A percentile compares a stretch with the other conserved stretches of the same genome.
These are phyloP conservation scores for Thymus quinquecostatus DNA, from an alignment of 257 asterid species.

Conservation along the genomic window DNA sequence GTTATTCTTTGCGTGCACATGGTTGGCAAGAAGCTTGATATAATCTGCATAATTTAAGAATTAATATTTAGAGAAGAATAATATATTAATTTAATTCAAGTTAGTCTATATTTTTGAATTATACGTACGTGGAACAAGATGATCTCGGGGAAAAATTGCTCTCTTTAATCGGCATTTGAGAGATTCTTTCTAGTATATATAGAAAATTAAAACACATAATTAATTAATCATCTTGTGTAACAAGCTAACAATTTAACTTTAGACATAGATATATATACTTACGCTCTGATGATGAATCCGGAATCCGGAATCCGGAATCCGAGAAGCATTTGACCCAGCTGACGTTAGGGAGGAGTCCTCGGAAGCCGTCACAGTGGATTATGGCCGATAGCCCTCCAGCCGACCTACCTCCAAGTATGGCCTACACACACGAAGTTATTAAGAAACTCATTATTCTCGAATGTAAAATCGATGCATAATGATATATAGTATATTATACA, in stretches of 20 bases:
- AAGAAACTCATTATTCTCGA: no score
- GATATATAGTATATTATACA: no score
- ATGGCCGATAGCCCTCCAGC: not conserved
- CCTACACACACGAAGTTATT: not conserved
- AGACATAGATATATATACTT: not conserved
- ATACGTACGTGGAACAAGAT: not conserved
- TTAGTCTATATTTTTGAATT: no score
- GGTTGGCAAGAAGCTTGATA: not conserved
- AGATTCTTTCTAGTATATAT: not conserved
- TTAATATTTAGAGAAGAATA: no score
- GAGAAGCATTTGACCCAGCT: not conserved
- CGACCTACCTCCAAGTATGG: not conserved
- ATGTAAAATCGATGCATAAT: no score
- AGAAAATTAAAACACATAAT: no score
- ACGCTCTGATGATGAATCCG: conserved; percentile 11
- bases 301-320: conserved; percentile 4
- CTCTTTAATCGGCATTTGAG: not conserved
- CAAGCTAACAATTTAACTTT: no score
- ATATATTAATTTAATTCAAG: no score
- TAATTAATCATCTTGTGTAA: no score
- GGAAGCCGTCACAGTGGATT: not conserved
- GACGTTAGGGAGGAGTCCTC: not conserved
- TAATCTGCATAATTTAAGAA: not conserved
- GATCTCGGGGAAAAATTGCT: not conserved
- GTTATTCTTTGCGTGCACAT: not conserved